phyloP scores from a whole-genome alignment of 257 asterid species.

The Solanum piurae region DNA sequence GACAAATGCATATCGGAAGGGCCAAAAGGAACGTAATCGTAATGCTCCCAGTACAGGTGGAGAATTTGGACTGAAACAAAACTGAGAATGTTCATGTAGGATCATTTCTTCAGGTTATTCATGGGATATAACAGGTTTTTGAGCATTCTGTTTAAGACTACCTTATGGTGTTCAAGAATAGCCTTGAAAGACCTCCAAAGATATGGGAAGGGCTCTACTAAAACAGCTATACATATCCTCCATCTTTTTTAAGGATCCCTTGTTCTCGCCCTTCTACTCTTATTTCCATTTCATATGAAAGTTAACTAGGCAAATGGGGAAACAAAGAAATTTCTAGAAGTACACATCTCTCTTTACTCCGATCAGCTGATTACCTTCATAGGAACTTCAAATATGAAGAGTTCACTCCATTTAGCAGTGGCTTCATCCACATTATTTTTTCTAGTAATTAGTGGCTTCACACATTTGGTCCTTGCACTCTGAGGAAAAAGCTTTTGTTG shows the following conservation, averaged over 20 bases:
- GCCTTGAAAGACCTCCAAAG: neutral
- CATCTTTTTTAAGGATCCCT: neutral
- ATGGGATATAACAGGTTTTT: neutral
- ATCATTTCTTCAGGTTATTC: neutral
- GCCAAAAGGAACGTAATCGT: neutral
- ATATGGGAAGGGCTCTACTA: neutral
- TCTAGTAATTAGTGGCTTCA: slow-evolving; percentile 48
- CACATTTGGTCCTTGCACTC: slow-evolving; percentile 98
- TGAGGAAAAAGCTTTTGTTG: slow-evolving; percentile 94
- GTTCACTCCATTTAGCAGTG: slow-evolving; percentile 88
- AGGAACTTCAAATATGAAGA: slow-evolving; percentile 96
- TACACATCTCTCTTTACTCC: neutral
- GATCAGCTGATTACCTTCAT: slow-evolving; percentile 42
- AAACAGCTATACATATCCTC: neutral
- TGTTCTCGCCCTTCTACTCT: neutral
- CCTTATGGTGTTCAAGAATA: neutral
- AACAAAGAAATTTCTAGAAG: neutral
- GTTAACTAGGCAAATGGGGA: neutral
- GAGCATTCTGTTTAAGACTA: neutral
- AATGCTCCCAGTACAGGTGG: neutral
- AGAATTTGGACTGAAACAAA: neutral
- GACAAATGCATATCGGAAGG: neutral
- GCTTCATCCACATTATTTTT: slow-evolving; percentile 53
- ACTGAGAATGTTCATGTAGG: neutral
- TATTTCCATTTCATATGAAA: neutral